Base-by-base conservation (phyloP, 2,329 filamentous ascomycete species). In the Talaromyces sp. region DNA sequence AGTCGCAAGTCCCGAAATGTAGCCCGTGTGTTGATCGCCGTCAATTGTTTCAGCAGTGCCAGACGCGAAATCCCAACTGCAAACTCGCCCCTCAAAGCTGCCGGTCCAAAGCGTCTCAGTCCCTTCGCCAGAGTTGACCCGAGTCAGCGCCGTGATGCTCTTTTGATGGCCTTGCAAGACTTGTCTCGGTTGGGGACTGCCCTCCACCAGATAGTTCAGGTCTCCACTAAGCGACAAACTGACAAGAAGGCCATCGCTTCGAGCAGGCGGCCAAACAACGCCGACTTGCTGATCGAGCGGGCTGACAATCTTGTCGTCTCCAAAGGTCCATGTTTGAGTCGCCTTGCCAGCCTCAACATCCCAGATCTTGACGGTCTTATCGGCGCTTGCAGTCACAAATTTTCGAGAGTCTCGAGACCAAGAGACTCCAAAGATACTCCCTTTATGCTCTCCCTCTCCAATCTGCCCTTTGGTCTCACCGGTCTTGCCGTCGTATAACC, bases 341-440 rank as follows among this genome's bases (percentile, higher is more conserved):
- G 85, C 85, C 71, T 89, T 89, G 35, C 89, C 91, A 14, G 87
- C 82, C 71, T 96, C 91, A 2, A 86, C 87, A 70, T 98, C 93
- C 95, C 95, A 99, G 27, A 97, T 84, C 74, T 92, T 93, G 59
- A 99, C 90, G 0, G 92, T 97, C 77, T 95, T 91, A 73, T 99
- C 95, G 9, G 91, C 93, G 69, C 92, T 96, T 17, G 92, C 91
- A 1, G 95, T 99, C 29, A 90, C 93, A 65, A 99, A 87, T 67
- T 86, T 86, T 71, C 87, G 92, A 27, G 91, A 92, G 73, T 98
- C 92, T 63, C 86, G 86, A 1, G 90, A 85, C 95, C 95, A 99
- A 19, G 90, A 91, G 5, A 98, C 87, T 24, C 89, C 88, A 71
- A 97, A 96, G 61, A 99, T 95, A 72, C 91, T 96, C 54, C 95